Percentiles rank a stretch among this genome's conserved stretches.
These are phyloP conservation scores for Nicotiana noctiflora DNA, from an alignment of 257 asterid species.

Conservation along the genomic window DNA sequence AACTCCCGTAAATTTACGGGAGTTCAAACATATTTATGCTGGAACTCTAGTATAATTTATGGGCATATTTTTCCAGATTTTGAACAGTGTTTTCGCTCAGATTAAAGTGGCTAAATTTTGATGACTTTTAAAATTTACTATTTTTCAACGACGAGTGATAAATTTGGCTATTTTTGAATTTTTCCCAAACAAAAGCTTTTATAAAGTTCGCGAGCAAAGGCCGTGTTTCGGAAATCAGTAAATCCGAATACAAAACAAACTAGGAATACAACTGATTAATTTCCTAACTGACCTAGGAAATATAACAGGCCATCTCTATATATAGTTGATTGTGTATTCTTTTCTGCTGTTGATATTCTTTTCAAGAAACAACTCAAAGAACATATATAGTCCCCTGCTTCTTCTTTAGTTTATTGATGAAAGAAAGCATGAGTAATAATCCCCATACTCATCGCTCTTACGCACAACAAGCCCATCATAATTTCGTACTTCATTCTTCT, in stretches of 20 bases:
- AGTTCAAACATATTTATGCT: too few species aligned
- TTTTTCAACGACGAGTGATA: too few species aligned
- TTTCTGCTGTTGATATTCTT: background rate
- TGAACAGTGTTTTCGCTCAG: too few species aligned
- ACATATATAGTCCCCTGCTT: background rate
- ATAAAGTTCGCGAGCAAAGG: too few species aligned
- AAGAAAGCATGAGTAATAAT: background rate
- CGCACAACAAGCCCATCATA: too few species aligned
- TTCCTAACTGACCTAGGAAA: background rate
- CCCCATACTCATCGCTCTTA: background rate
- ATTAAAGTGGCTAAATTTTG: too few species aligned
- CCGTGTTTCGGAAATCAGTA: background rate
- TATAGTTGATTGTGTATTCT: background rate
- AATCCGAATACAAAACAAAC: background rate
- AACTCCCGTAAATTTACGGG: too few species aligned
- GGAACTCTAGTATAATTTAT: too few species aligned
- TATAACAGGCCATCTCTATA: background rate
- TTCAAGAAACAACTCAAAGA: background rate
- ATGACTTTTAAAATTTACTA: too few species aligned
- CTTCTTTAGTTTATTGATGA: too few species aligned
- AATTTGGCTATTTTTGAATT: too few species aligned
- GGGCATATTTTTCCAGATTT: too few species aligned
- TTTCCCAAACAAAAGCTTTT: background rate
- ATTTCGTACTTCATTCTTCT: background rate
- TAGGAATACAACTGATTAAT: background rate